A percentile compares a stretch with the other conserved stretches of the same genome.
Conservation (phyloP, 169 alveolate genomes). For the Eimeria sp. region DNA sequence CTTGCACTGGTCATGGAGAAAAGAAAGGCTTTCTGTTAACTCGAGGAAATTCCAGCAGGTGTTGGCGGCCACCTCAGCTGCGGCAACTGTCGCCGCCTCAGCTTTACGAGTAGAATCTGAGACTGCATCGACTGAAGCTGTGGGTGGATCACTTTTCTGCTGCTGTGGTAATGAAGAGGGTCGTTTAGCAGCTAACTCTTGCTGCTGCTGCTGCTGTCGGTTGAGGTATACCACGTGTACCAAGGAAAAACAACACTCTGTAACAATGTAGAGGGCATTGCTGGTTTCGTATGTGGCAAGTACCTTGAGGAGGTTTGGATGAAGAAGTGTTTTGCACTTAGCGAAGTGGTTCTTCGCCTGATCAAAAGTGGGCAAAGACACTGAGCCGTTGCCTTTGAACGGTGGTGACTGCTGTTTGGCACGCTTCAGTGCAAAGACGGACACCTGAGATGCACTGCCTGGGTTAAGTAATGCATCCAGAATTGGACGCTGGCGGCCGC, state of each 20-base stretch:
- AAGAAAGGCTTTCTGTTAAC: slow-evolving; percentile 63
- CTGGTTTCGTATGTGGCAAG: slow-evolving; percentile 74
- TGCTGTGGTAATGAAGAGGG: slow-evolving; percentile 56
- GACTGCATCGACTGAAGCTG: background rate
- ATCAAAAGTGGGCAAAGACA: slow-evolving; percentile 31
- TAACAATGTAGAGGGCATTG: slow-evolving; percentile 73
- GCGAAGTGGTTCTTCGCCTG: slow-evolving; percentile 68
- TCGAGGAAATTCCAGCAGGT: slow-evolving; percentile 60
- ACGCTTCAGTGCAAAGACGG: slow-evolving; percentile 47
- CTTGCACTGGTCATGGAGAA: slow-evolving; percentile 71
- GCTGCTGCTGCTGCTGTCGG: slow-evolving; percentile 55
- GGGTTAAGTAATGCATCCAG: slow-evolving; percentile 50
- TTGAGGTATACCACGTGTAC: slow-evolving; percentile 18
- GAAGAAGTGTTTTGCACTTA: slow-evolving; percentile 74
- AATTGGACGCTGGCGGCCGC: slow-evolving; percentile 23
- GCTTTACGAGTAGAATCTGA: slow-evolving; percentile 8
- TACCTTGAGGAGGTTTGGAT: slow-evolving; percentile 78
- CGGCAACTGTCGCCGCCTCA: slow-evolving; percentile 69
- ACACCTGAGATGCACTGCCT: slow-evolving; percentile 40
- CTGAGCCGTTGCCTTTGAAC: slow-evolving; percentile 40
- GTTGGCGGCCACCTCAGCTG: slow-evolving; percentile 31
- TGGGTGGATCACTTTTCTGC: slow-evolving; percentile 38
- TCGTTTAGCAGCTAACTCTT: slow-evolving; percentile 53
- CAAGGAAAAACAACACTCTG: slow-evolving; percentile 67
- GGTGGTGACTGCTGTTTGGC: slow-evolving; percentile 65